Evolutionary conservation across 306 rosid genomes (phyloP).

Genomic region (barrel medic (Medicago truncatula)): DNA sequence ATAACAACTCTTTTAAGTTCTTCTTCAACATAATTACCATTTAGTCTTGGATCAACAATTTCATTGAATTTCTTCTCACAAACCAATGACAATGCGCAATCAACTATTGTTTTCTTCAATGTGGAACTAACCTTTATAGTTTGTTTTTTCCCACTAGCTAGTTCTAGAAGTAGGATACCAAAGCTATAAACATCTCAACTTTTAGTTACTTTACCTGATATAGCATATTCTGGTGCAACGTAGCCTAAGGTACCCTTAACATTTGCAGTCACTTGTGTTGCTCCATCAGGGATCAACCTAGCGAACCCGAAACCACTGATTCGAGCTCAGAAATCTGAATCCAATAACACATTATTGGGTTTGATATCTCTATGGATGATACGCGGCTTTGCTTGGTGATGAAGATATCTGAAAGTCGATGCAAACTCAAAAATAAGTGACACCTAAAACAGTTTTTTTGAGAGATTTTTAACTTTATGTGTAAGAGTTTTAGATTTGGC

Average conservation of each 20-base stretch:
- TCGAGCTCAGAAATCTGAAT: constrained; percentile 69
- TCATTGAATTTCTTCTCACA: constrained; percentile 66
- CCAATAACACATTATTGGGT: constrained; percentile 76
- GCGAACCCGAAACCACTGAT: constrained; percentile 94
- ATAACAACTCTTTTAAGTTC: constrained; percentile 67
- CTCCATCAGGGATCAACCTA: constrained; percentile 85
- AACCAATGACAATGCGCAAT: constrained; percentile 85
- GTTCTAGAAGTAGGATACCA: constrained; percentile 86
- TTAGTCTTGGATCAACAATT: constrained; percentile 75
- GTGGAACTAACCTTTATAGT: constrained; percentile 54
- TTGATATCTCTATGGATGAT: constrained; percentile 80
- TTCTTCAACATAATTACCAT: constrained; percentile 69
- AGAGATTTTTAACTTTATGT: neutral
- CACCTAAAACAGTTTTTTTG: neutral
- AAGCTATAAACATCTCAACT: constrained; percentile 89
- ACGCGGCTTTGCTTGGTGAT: constrained; percentile 76
- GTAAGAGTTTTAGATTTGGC: too few relatives aligned
- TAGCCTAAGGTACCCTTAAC: constrained; percentile 94
- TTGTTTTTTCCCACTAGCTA: constrained; percentile 79
- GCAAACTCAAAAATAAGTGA: neutral
- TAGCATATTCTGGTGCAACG: constrained; percentile 41
- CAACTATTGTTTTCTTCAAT: constrained; percentile 63
- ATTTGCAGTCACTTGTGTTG: constrained; percentile 86
- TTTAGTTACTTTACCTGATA: constrained; percentile 84
- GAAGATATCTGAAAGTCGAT: constrained; percentile 70